Evolutionary conservation across 768 basidiomycete species (phyloP), one percentile per base, ranked within the genome.

Genomic region (Collybia nuda): DNA sequence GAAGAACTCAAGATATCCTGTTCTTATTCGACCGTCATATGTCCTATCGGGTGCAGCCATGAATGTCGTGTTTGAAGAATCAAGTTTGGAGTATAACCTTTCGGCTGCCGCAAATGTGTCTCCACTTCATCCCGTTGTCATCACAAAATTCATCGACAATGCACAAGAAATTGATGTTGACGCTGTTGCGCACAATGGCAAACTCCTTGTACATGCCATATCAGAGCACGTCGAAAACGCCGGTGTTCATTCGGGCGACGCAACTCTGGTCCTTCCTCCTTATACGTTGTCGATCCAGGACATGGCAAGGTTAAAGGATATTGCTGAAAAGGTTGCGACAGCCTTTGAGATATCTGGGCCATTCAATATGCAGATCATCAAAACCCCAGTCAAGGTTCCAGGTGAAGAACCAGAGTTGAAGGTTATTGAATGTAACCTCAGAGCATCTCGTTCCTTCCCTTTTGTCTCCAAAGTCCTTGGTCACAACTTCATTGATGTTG

Each of bases 341-440:
- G 97, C 94, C 8, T 97, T 98, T 70, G 79, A 97, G 62, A 98
- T 99, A 47, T 97, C 93, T 22, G 97, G 97, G 29, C 97, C 97
- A 6, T 99, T 85, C 85, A 99, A 99, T 69, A 99, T 99, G 95
- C 97, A 99, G 69, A 83, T 99, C 67, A 98, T 99, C 73, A 84
- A 90, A 65, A 92, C 93, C 66, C 77, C 76, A 9, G 69, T 81
- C 2, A 75, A 76, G 5, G 76, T 76, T 19, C 64, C 67, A 14
- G 72, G 68, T 3, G 71, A 79, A 45, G 77, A 84, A 52, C 76
- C 83, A 21, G 80, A 84, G 50, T 83, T 98, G 58, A 98, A 96
- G 76, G 97, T 98, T 56, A 99, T 99, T 57, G 97, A 99, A 70
- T 99, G 97, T 71, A 99, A 99, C 70, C 76, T 98, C 28, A 91